Conservation (phyloP, 306 rosid genomes). For the Crotalaria pallida region DNA sequence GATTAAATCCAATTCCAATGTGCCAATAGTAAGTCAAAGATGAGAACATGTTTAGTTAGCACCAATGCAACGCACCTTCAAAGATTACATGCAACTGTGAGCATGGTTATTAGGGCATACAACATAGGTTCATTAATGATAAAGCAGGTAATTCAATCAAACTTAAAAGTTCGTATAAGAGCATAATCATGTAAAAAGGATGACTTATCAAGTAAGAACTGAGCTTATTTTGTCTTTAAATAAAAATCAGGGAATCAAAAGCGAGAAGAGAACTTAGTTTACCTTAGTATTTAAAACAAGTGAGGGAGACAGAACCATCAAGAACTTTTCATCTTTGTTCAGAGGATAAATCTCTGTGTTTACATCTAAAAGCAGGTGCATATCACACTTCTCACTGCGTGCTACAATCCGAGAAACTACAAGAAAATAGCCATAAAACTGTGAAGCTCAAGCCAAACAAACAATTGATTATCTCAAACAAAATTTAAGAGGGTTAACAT, state of each 20-base stretch:
- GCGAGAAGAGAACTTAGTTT: slow-evolving; percentile 2
- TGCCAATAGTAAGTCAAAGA: neutral
- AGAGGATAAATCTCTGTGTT: slow-evolving; percentile 82
- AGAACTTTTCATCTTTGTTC: slow-evolving; percentile 47
- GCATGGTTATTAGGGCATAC: neutral
- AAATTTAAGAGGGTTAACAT: neutral
- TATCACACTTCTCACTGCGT: slow-evolving; percentile 62
- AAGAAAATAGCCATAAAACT: neutral
- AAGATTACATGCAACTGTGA: neutral
- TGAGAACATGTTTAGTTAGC: neutral
- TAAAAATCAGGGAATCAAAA: neutral
- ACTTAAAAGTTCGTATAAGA: neutral
- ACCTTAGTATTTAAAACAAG: slow-evolving; percentile 63
- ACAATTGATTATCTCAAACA: neutral
- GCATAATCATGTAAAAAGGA: neutral
- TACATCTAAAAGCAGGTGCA: slow-evolving; percentile 62
- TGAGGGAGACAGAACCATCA: slow-evolving; percentile 73
- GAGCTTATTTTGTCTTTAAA: neutral
- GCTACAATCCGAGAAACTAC: slow-evolving; percentile 79
- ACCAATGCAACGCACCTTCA: neutral
- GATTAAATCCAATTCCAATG: neutral
- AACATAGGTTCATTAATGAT: neutral
- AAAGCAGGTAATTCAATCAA: neutral
- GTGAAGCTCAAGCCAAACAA: neutral
- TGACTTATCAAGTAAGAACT: neutral